Percentiles rank a stretch among this genome's conserved stretches.
These are phyloP conservation scores for Cystofilobasidium bisporidii DNA, from an alignment of 768 basidiomycete genomes.

Conservation along the genomic window DNA sequence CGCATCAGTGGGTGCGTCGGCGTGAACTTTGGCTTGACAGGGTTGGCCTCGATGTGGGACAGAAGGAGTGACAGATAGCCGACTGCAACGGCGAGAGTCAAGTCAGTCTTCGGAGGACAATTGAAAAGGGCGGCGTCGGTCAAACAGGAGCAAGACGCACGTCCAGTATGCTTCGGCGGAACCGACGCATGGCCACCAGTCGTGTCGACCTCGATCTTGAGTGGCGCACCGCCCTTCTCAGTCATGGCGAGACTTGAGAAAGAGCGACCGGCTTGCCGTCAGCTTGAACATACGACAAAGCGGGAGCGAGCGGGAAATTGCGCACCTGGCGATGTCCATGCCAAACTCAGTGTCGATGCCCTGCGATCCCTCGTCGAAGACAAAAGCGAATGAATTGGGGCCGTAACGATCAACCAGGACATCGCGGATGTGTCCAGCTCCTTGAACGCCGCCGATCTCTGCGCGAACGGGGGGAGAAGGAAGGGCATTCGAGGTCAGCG, in stretches of 20 bases:
- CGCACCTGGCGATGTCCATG: neutral
- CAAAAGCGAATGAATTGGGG: neutral
- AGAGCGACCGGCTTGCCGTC: too few relatives aligned
- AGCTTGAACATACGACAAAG: too few relatives aligned
- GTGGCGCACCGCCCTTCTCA: neutral
- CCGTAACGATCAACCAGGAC: neutral
- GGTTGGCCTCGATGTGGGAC: slow-evolving; percentile 5
- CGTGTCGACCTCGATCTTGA: slow-evolving; percentile 1
- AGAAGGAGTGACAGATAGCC: slow-evolving; percentile 4
- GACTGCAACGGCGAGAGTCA: neutral
- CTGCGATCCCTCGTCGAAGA: slow-evolving; percentile 6
- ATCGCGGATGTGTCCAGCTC: neutral
- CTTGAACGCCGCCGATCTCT: neutral
- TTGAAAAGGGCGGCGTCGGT: neutral
- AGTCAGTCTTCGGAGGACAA: neutral
- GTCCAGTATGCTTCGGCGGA: slow-evolving; percentile 5
- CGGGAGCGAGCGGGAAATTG: too few relatives aligned
- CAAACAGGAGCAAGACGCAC: neutral
- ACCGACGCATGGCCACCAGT: neutral
- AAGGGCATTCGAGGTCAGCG: too few relatives aligned
- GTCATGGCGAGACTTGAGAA: neutral
- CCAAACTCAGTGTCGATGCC: slow-evolving; percentile 9
- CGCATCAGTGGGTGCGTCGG: neutral
- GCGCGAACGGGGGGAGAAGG: too few relatives aligned
- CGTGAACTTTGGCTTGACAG: neutral